phyloP scores from a whole-genome alignment of 2,329 filamentous ascomycete species.

The Colletotrichum euphorbiae region DNA sequence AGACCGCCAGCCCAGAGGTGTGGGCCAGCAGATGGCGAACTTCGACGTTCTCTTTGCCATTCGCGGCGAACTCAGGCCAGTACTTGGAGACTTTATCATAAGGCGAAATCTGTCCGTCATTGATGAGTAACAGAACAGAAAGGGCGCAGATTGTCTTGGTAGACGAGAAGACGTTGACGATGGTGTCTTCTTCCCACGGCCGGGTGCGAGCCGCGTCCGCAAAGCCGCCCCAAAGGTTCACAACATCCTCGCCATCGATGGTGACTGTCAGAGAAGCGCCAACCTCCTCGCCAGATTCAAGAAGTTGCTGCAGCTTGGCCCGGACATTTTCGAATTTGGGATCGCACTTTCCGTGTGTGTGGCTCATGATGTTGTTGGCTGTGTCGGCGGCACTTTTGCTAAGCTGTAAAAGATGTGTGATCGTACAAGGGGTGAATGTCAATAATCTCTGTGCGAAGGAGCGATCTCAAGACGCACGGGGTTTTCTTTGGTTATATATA shows the following conservation, averaged over 20 bases:
- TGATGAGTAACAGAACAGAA: slow-evolving; percentile 53
- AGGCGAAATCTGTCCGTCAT: slow-evolving; percentile 52
- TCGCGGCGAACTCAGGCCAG: slow-evolving; percentile 59
- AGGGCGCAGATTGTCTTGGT: slow-evolving; percentile 54
- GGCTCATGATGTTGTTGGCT: slow-evolving; percentile 29
- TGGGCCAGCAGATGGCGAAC: slow-evolving; percentile 56
- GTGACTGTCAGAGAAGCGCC: slow-evolving; percentile 58
- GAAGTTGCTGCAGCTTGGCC: slow-evolving; percentile 47
- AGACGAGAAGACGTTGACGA: slow-evolving; percentile 54
- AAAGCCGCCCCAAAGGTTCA: slow-evolving; percentile 59
- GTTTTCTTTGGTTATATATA: too few relatives aligned
- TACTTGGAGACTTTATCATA: slow-evolving; percentile 53
- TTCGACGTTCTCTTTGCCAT: slow-evolving; percentile 54
- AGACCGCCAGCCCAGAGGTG: slow-evolving; percentile 50
- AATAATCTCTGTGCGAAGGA: too few relatives aligned
- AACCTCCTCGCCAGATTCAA: slow-evolving; percentile 54
- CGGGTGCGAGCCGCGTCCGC: slow-evolving; percentile 45
- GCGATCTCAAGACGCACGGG: too few relatives aligned
- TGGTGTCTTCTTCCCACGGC: slow-evolving; percentile 55
- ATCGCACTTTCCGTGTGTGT: slow-evolving; percentile 51
- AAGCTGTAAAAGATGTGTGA: too few relatives aligned
- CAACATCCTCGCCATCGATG: slow-evolving; percentile 53
- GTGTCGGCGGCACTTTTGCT: neutral
- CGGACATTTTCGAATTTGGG: slow-evolving; percentile 51
- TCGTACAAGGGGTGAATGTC: too few relatives aligned